These are phyloP conservation scores for Friedmanniomyces endolithicus DNA, from an alignment of 495 filamentous ascomycete species.

Conservation along the genomic window DNA sequence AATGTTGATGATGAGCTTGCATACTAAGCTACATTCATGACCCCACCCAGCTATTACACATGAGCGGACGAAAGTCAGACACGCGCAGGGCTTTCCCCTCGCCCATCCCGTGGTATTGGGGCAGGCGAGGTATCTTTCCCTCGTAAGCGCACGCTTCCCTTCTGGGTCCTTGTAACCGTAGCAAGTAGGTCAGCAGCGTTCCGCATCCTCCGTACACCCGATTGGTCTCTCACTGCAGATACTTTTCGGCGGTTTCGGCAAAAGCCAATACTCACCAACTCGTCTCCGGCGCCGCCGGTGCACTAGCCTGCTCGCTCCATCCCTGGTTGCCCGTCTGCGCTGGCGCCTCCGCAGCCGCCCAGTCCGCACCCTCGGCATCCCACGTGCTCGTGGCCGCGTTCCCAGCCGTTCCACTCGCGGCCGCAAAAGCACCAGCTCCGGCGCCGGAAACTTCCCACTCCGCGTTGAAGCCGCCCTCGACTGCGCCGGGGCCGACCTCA, in stretches of 20 bases:
- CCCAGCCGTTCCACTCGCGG: constrained; percentile 48
- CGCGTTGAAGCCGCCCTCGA: constrained; percentile 65
- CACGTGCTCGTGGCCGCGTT: constrained; percentile 47
- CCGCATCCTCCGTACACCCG: too few species aligned
- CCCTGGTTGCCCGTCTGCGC: constrained; percentile 47
- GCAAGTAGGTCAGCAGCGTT: neutral
- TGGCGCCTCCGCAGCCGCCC: constrained; percentile 51
- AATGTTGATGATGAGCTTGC: neutral
- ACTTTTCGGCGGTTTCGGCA: too few species aligned
- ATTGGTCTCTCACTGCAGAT: too few species aligned
- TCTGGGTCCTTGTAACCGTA: neutral
- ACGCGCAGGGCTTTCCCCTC: constrained; percentile 90
- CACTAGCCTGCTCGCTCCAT: constrained; percentile 48
- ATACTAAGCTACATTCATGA: neutral
- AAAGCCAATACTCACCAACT: constrained; percentile 49
- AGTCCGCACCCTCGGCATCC: constrained; percentile 67
- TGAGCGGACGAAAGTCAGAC: neutral
- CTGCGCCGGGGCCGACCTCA: constrained; percentile 66
- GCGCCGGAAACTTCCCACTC: constrained; percentile 64
- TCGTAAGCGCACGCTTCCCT: constrained; percentile 59
- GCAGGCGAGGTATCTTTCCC: constrained; percentile 79
- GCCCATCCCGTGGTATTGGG: neutral
- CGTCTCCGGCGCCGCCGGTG: constrained; percentile 32
- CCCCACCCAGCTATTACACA: neutral
- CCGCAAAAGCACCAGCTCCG: constrained; percentile 46